Conservation (phyloP, 306 rosid genomes). For the Rosa persica region DNA sequence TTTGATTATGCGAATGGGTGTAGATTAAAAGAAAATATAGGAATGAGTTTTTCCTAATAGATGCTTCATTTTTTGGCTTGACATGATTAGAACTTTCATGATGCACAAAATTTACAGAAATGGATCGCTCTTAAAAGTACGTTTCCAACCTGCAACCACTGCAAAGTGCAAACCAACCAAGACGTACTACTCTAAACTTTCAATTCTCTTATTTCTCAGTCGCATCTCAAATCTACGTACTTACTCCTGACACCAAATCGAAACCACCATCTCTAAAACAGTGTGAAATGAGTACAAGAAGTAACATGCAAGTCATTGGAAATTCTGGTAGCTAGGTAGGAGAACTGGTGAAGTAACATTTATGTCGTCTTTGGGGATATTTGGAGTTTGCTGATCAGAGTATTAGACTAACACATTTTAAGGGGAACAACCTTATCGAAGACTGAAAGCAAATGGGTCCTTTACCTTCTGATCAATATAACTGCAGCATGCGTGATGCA, state of each 20-base stretch:
- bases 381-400: conserved; percentile 18
- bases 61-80: too few species aligned
- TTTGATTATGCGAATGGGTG: too few species aligned
- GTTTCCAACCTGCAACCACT: too few species aligned
- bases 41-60: too few species aligned
- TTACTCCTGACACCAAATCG: background rate
- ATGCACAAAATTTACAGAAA: too few species aligned
- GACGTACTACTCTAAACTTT: background rate
- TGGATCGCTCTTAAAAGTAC: too few species aligned
- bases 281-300: background rate
- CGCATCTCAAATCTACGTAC: background rate
- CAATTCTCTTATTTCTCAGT: background rate
- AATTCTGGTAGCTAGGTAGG: too few species aligned
- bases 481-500: background rate
- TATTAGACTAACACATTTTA: conserved; percentile 30
- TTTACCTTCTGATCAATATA: background rate
- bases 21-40: too few species aligned
- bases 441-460: conserved; percentile 13
- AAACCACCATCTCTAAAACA: background rate
- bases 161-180: too few species aligned
- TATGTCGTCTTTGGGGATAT: background rate
- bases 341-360: background rate
- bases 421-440: conserved; percentile 13
- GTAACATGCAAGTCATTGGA: background rate
- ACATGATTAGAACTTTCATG: too few species aligned